These are phyloP conservation scores for Candida schatavii DNA, from an alignment of 805 yeast species.

Conservation along the genomic window DNA sequence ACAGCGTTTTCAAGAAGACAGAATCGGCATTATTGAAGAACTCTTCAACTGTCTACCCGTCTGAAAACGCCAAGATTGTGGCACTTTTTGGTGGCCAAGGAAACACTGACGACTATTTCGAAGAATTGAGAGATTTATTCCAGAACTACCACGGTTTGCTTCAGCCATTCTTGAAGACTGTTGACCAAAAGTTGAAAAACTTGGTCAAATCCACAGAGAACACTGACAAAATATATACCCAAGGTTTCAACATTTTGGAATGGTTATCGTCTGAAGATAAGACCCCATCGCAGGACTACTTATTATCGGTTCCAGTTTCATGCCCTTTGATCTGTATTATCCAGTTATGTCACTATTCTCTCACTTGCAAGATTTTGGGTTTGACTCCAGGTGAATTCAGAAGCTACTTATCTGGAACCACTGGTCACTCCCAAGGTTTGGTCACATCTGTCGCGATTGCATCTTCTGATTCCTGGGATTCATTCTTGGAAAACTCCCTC, in stretches of 20 bases:
- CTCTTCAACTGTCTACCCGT: conserved; percentile 42
- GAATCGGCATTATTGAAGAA: conserved; percentile 59
- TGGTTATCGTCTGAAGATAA: conserved; percentile 86
- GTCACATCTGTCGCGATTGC: conserved; percentile 92
- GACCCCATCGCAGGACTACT: conserved; percentile 86
- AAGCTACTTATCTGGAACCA: conserved; percentile 64
- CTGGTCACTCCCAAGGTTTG: conserved; percentile 90
- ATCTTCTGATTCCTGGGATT: conserved; percentile 76
- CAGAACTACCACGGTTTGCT: conserved; percentile 73
- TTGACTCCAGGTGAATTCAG: conserved; percentile 87
- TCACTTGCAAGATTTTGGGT: conserved; percentile 82
- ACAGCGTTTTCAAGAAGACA: conserved; percentile 19
- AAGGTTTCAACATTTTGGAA: conserved; percentile 82
- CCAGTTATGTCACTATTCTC: conserved; percentile 89
- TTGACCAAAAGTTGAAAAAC: conserved; percentile 64
- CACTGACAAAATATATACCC: conserved; percentile 85
- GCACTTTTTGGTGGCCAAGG: conserved; percentile 99
- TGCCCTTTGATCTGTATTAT: conserved; percentile 97
- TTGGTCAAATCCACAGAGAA: conserved; percentile 71
- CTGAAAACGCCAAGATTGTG: conserved; percentile 50
- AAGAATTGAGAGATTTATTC: conserved; percentile 87
- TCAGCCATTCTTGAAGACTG: conserved; percentile 63
- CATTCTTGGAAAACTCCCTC: conserved; percentile 66
- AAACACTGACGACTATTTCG: conserved; percentile 95
- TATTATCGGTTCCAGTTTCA: conserved; percentile 87